phyloP scores from a whole-genome alignment of 371 early-diverging fungal species.

The Parasitella parasitica region DNA sequence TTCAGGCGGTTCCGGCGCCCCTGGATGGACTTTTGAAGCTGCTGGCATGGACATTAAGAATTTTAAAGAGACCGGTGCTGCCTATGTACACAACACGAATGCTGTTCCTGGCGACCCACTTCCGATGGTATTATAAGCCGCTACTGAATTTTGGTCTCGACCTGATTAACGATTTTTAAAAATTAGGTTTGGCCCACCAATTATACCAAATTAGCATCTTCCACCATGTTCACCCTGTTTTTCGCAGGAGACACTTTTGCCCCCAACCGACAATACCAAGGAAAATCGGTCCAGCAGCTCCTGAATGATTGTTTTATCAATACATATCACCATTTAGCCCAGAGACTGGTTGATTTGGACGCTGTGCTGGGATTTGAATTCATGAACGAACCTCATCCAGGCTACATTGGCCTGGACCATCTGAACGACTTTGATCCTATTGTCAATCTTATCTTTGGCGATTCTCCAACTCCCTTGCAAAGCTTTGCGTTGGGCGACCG shows the following conservation, averaged over 20 bases:
- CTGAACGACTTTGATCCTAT: slow-evolving; percentile 63
- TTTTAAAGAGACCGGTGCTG: slow-evolving; percentile 75
- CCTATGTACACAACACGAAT: slow-evolving; percentile 74
- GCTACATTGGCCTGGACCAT: slow-evolving; percentile 69
- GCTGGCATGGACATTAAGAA: slow-evolving; percentile 69
- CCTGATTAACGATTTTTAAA: background rate
- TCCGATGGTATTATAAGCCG: slow-evolving; percentile 76
- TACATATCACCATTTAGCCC: slow-evolving; percentile 57
- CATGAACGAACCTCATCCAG: slow-evolving; percentile 83
- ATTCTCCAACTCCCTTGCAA: slow-evolving; percentile 71
- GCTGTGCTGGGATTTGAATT: slow-evolving; percentile 78
- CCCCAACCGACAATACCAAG: slow-evolving; percentile 54
- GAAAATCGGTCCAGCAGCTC: slow-evolving; percentile 56
- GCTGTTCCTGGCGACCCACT: slow-evolving; percentile 61
- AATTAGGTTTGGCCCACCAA: slow-evolving; percentile 78
- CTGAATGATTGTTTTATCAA: slow-evolving; percentile 52
- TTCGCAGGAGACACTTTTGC: slow-evolving; percentile 80
- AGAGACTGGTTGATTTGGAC: slow-evolving; percentile 58
- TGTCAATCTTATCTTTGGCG: slow-evolving; percentile 67
- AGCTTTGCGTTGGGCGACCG: slow-evolving; percentile 72
- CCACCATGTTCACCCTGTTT: slow-evolving; percentile 87
- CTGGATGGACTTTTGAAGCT: slow-evolving; percentile 71
- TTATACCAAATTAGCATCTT: slow-evolving; percentile 74
- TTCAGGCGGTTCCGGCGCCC: slow-evolving; percentile 71
- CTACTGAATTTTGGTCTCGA: background rate